Base-by-base conservation (phyloP, 78 protist genomes). In the Guillardia theta region DNA sequence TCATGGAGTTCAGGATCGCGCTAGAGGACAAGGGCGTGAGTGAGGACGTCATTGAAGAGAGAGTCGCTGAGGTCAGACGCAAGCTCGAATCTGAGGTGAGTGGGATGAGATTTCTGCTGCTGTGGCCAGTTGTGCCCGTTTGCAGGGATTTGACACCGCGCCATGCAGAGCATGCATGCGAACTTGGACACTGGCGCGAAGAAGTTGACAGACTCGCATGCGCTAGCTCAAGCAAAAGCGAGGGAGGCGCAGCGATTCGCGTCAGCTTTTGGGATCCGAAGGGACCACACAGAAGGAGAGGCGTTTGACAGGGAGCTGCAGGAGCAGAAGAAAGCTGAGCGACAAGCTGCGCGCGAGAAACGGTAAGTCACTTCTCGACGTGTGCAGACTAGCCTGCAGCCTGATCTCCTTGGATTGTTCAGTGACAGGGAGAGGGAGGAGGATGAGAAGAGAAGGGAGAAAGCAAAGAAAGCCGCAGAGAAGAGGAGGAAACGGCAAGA, bases 281-380 rank as follows among this genome's bases (percentile, higher is more conserved):
- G 41, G 43, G 54, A 88, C 6, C 54, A 12, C 70, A 41, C 12
- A 27, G 93, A 45, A 46, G 93, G 93, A 1, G 76, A 41, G 24
- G 54, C 93, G n/a, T 88, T 88, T 64, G 93, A 88, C 43, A 54
- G 93, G 41, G 93, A 88, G 9, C 39, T 88, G 54, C 93, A 88
- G 93, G 93, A 88, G 93, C 4, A 48, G 93, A 18, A 30, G 30
- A 88, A 88, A 64, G 48, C 21, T 8, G 90, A 80, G 24, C 45
- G 90, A 37, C 1, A 2, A 53, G 90, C 0, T 4, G 87, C 87
- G 1, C 87, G 87, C 44, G 33, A 44, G 90, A 33, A 50, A 50
- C 58, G 58, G 58, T 15, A 50, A 15, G 58, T 50, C 58, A 19
- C 30, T 50, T 15, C 58, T 10, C 58, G 58, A 3, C 3, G 70